A percentile compares a stretch with the other conserved stretches of the same genome.
Conservation (phyloP, 2,329 filamentous ascomycete genomes). For the Fusarium cyanostomum region DNA sequence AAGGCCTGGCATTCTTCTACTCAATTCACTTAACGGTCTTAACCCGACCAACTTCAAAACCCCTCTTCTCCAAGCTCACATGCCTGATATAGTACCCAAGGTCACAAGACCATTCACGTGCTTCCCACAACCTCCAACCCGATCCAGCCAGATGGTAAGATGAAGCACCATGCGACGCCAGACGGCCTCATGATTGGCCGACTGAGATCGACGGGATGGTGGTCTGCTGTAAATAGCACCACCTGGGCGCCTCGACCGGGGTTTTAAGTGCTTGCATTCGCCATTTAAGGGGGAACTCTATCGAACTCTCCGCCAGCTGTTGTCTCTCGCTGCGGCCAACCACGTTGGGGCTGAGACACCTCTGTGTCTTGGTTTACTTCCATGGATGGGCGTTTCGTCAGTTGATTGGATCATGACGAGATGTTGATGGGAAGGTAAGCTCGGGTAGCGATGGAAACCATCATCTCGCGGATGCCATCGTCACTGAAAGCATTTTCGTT, state of each 20-base stretch:
- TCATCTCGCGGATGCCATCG: not conserved
- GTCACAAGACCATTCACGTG: constrained; percentile 14
- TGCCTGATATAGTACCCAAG: not conserved
- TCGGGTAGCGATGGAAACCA: no score
- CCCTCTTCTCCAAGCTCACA: not conserved
- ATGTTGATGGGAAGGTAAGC: not conserved
- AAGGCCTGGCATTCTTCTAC: not conserved
- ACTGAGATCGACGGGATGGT: constrained; percentile 13
- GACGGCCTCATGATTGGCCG: constrained; percentile 29
- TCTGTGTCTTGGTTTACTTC: not conserved
- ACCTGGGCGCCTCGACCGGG: constrained; percentile 26
- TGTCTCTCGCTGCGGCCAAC: constrained; percentile 1
- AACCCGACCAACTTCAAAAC: not conserved
- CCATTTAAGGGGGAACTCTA: constrained; percentile 2
- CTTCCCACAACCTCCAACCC: not conserved
- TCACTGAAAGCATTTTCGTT: not conserved
- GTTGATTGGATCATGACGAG: not conserved
- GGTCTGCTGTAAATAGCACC: constrained; percentile 29
- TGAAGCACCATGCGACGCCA: constrained; percentile 10
- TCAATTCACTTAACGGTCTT: not conserved
- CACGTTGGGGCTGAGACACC: not conserved
- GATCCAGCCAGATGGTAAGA: constrained; percentile 31
- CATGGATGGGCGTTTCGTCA: not conserved
- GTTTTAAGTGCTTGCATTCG: constrained; percentile 43
- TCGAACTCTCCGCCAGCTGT: not conserved